Evolutionary conservation across 306 rosid genomes (phyloP), one percentile per base, ranked within the genome.

Genomic region (Pyrus betulifolia): DNA sequence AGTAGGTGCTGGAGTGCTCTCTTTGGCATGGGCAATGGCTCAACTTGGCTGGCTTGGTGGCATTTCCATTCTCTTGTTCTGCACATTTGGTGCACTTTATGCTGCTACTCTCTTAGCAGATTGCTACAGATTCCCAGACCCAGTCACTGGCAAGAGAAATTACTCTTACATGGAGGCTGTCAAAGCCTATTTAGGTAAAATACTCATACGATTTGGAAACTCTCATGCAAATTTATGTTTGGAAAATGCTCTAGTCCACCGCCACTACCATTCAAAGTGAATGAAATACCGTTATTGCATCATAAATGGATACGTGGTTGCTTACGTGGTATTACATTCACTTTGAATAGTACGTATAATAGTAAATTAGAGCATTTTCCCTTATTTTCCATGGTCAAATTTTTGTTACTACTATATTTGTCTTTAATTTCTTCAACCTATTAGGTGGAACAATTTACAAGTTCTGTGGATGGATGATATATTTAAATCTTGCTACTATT

Each of bases 11-110:
- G 82, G 85, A 68, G 85, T 82, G 35, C 61, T 77, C 22, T 82
- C 85, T 11, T 38, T 82, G 74, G 79, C 85, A 35, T 82, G 85
- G 85, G 85, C 85, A 25, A 67, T 82, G 72, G 66, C 85, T 12
- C 82, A 82, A 67, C 78, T 82, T 22, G 79, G 85, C 12, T 82
- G 79, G 85, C 25, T 76, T 15, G 71, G 71, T 5, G 76, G 85
- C 38, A 54, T 72, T 23, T 12, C 21, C 67, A 67, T 60, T 2
- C 60, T 82, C 54, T 54, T 77, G 19, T 63, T 82, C 27, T 82
- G 76, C 85, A 67, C 82, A 1, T 31, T 49, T 8, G 4, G 76
- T 54, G 71, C 82, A 0, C 75, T 63, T 44, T 77, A 57, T 63
- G 58, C 75, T 4, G 65, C 85, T 60, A 17, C 30, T 72, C 76